A percentile compares a stretch with the other conserved stretches of the same genome.
phyloP scores from a whole-genome alignment of 371 early-diverging fungal species.

The Apophysomyces sp. region DNA sequence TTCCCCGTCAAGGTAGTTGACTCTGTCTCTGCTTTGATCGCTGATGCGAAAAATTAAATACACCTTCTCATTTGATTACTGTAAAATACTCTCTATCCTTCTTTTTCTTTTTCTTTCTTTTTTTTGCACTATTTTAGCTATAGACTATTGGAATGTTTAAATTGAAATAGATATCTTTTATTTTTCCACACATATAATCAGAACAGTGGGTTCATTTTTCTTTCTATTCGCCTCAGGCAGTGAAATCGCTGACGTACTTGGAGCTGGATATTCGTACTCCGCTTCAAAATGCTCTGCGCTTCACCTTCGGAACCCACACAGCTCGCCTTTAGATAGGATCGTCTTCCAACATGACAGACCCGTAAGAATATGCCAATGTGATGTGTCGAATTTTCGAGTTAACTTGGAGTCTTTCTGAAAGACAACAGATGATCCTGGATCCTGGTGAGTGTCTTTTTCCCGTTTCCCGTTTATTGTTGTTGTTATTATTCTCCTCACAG shows the following conservation, averaged over 20 bases:
- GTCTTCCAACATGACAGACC: constrained; percentile 8
- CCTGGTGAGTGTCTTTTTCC: constrained; percentile 43
- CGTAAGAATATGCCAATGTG: not conserved
- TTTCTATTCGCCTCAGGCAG: too few species aligned
- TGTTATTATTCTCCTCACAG: not conserved
- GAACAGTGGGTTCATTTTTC: too few species aligned
- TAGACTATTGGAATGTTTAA: not conserved
- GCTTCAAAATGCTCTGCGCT: not conserved
- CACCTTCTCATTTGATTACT: not conserved
- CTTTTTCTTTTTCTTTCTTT: not conserved
- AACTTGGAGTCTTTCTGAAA: not conserved
- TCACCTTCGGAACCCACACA: not conserved
- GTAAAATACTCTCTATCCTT: not conserved
- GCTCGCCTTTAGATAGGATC: not conserved
- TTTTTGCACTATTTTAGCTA: not conserved
- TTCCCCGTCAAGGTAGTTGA: constrained; percentile 43
- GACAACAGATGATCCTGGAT: constrained; percentile 67
- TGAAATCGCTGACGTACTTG: not conserved
- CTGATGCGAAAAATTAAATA: not conserved
- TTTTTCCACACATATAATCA: too few species aligned
- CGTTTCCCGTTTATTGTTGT: not conserved
- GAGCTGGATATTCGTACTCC: not conserved
- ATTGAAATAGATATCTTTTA: not conserved
- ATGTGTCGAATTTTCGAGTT: not conserved
- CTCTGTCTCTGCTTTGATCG: constrained; percentile 32